Evolutionary conservation across 768 basidiomycete species (phyloP), one percentile per base, ranked within the genome.

Genomic region (Boletus barrowsii): DNA sequence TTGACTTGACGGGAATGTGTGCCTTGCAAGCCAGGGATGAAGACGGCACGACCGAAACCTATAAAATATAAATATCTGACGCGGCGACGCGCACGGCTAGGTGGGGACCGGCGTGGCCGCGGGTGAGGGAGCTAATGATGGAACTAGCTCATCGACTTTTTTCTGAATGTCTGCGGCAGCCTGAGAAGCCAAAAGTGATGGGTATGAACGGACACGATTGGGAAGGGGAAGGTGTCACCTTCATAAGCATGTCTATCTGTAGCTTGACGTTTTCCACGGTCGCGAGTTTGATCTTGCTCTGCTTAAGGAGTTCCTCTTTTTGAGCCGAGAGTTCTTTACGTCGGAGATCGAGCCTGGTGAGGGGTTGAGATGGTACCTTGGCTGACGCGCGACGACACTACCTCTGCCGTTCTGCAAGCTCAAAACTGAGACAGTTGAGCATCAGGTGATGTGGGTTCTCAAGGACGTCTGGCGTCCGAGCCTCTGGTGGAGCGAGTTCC

Each of bases 321-420:
- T 83, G 77, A 49, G 79, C 73, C 17, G 77, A 54, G 29, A 93
- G 81, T 50, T 88, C 86, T 65, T 84, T 89, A 62, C 80, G 82
- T 65, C 66, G 80, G 55, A 80, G 79, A 62, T 92, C 88, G 30
- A 92, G 79, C 56, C 91, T 93, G 67, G n/a, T 24, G 45, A 42
- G 15, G 43, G 32, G 26, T 40, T 55, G 37, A 57, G 42, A 54
- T 24, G 54, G 37, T 6, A 36, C 42, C 51, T 42, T 50, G 48
- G 4, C 11, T 56, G 57, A 40, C 42, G 40, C 22, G 26, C 3
- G 18, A 5, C 9, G 29, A 20, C 39, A 59, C 75, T 65, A 92
- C 93, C 93, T 81, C 74, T 93, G 88, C 49, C 93, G 86, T 74
- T 94, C 93, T 32, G 81, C 82, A 33, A 93, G 83, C 71, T 95